A percentile compares a stretch with the other conserved stretches of the same genome.
phyloP scores from a whole-genome alignment of 306 rosid species.

The Quercus engelmannii region DNA sequence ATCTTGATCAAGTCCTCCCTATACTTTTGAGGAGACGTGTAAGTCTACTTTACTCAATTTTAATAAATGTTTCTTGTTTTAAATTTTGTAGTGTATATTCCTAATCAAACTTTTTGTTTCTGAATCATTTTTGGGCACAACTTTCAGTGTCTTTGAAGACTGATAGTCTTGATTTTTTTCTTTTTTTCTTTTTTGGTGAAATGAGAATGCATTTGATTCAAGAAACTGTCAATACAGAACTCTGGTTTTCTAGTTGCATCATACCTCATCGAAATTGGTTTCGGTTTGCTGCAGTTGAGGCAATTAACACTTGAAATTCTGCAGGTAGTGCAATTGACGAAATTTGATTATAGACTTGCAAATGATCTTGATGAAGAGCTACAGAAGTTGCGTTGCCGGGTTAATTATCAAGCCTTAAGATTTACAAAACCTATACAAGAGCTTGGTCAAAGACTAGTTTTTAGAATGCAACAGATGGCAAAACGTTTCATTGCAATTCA shows the following conservation, averaged over 20 bases:
- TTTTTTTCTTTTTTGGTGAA: neutral
- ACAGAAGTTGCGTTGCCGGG: conserved; percentile 92
- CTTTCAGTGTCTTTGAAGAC: neutral
- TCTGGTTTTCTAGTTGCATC: neutral
- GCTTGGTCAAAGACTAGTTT: conserved; percentile 70
- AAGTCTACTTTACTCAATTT: conserved; percentile 18
- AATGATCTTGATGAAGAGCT: conserved; percentile 82
- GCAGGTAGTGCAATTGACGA: conserved; percentile 93
- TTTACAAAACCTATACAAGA: conserved; percentile 83
- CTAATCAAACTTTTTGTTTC: neutral
- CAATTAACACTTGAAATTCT: conserved; percentile 25
- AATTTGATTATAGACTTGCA: conserved; percentile 96
- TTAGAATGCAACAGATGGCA: conserved; percentile 77
- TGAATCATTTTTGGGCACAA: neutral
- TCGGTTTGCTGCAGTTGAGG: conserved; percentile 3
- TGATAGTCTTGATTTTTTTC: neutral
- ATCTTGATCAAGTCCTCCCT: conserved; percentile 94
- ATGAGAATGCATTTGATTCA: neutral
- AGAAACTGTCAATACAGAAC: neutral
- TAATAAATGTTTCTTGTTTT: neutral
- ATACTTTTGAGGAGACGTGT: conserved; percentile 88
- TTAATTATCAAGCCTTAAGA: conserved; percentile 86
- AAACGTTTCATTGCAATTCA: conserved; percentile 81
- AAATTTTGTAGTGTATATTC: neutral
- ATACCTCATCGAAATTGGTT: neutral